A percentile compares a stretch with the other conserved stretches of the same genome.
Evolutionary conservation across 805 yeast species (phyloP).

Genomic region (Metschnikowia lunata): DNA sequence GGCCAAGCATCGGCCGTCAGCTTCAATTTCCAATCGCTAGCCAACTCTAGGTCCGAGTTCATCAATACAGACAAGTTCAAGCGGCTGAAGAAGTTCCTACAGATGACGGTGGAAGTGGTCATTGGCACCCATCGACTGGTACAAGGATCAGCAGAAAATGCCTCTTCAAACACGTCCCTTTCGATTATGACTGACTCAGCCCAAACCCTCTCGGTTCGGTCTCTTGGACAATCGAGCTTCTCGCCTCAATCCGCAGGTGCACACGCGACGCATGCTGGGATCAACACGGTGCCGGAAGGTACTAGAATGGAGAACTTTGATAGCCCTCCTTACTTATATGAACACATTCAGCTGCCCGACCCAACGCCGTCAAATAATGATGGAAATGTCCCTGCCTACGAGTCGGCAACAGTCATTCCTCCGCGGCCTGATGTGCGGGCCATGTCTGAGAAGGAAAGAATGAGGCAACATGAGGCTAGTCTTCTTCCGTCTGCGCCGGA

Average conservation of each 20-base stretch:
- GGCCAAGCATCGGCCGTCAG: conserved; percentile 14
- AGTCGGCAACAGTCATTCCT: conserved; percentile 16
- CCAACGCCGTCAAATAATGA: not conserved
- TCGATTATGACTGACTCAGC: not conserved
- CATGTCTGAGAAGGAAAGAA: conserved; percentile 55
- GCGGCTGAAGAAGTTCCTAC: conserved; percentile 70
- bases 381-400: conserved; percentile 22
- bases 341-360: conserved; percentile 1
- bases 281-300: conserved; percentile 10
- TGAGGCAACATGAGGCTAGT: conserved; percentile 52
- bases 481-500: conserved; percentile 57
- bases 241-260: not conserved
- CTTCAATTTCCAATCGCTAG: conserved; percentile 20
- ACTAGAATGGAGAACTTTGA: conserved; percentile 17
- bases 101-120: conserved; percentile 74
- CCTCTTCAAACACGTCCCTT: not conserved
- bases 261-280: not conserved
- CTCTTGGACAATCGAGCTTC: not conserved
- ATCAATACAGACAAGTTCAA: conserved; percentile 79
- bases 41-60: conserved; percentile 38
- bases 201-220: not conserved
- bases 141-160: not conserved
- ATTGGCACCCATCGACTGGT: conserved; percentile 70
- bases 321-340: conserved; percentile 27
- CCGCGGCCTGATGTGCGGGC: conserved; percentile 13